Evolutionary conservation across 192 early-diverging fungal species (phyloP).

Genomic region (Mortierella hygrophila): DNA sequence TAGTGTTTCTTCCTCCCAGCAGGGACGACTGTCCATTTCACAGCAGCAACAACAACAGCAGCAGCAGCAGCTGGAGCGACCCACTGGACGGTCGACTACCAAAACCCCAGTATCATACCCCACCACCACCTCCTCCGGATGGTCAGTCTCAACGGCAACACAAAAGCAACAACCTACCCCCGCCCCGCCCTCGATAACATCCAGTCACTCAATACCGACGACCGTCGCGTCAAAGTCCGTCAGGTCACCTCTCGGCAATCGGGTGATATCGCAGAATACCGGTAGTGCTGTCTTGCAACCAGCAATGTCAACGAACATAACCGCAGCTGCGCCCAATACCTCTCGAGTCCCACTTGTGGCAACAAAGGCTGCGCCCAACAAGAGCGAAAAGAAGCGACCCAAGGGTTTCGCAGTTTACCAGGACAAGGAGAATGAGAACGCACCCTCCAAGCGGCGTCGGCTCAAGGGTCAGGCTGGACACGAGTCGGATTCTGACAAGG

Average conservation of each 20-base stretch:
- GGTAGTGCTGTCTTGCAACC: background rate
- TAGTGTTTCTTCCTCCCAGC: background rate
- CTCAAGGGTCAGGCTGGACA: background rate
- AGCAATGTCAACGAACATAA: background rate
- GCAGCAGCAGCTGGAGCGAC: background rate
- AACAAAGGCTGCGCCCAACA: background rate
- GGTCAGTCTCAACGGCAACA: background rate
- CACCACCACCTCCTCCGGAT: background rate
- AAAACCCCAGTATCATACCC: constrained; percentile 1
- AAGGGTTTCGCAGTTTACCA: constrained; percentile 14
- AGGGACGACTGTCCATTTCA: background rate
- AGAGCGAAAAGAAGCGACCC: constrained; percentile 18
- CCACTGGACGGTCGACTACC: background rate
- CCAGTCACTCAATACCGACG: background rate
- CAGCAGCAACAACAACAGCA: background rate
- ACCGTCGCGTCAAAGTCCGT: background rate
- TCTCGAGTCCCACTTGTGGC: background rate
- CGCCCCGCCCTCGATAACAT: background rate
- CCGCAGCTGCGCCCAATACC: background rate
- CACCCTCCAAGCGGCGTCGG: constrained; percentile 10
- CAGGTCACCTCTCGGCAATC: background rate
- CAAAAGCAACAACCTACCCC: background rate
- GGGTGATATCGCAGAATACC: background rate
- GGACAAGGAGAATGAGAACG: constrained; percentile 30
- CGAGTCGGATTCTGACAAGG: constrained; percentile 26